Percentiles rank a stretch among this genome's conserved stretches.
Evolutionary conservation across 1,284 basidiomycete species (phyloP).

Genomic region (Phylloporus gajari): DNA sequence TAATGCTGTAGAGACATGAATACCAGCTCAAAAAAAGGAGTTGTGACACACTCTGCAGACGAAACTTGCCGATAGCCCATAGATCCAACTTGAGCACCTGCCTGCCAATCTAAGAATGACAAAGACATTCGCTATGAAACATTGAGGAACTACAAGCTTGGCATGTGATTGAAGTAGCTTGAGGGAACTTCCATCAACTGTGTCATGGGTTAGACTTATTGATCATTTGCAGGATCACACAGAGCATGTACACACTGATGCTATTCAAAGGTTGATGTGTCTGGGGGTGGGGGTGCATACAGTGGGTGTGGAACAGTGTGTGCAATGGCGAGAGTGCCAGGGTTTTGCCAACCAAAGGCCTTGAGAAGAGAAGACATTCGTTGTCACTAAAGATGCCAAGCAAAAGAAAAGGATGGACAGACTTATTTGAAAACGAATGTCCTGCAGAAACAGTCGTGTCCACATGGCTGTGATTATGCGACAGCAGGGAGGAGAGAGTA

Average conservation of each 20-base stretch:
- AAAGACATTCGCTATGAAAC: constrained; percentile 84
- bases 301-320: constrained; percentile 62
- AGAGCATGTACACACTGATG: constrained; percentile 55
- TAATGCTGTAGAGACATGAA: constrained; percentile 58
- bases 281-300: constrained; percentile 63
- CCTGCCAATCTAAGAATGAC: constrained; percentile 69
- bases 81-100: constrained; percentile 80
- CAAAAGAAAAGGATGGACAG: too few species aligned
- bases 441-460: too few species aligned
- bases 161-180: constrained; percentile 87
- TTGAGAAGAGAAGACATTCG: too few species aligned
- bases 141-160: constrained; percentile 70
- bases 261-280: constrained; percentile 60
- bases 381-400: too few species aligned
- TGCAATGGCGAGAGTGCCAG: constrained; percentile 71
- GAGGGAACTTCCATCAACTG: constrained; percentile 85
- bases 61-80: constrained; percentile 89
- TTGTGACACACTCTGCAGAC: constrained; percentile 74
- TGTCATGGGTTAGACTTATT: constrained; percentile 15
- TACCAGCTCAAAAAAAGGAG: background rate
- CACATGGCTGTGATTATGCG: too few species aligned
- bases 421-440: too few species aligned
- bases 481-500: too few species aligned
- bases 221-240: background rate
- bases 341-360: constrained; percentile 3